phyloP scores from a whole-genome alignment of 495 filamentous ascomycete species.

The Mycothermus thermophilus region DNA sequence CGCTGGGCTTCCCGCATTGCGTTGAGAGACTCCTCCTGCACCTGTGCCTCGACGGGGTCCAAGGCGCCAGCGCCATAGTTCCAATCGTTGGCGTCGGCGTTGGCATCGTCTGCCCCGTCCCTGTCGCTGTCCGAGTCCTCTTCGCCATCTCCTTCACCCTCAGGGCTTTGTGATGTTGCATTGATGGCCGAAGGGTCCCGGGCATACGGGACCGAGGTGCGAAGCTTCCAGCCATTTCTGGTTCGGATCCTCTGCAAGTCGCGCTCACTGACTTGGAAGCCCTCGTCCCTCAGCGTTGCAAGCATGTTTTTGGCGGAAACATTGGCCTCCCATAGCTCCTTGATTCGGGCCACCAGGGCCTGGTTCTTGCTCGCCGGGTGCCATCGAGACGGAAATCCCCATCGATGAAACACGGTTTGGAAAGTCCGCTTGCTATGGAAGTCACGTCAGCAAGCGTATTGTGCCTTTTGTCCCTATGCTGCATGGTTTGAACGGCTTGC shows the following conservation, averaged over 20 bases:
- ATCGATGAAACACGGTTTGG: conserved; percentile 60
- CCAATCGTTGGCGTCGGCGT: conserved; percentile 4
- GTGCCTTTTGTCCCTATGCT: conserved; percentile 4
- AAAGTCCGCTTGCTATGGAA: conserved; percentile 52
- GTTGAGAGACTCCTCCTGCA: conserved; percentile 6
- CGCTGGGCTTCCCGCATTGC: conserved; percentile 30
- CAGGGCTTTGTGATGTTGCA: background rate
- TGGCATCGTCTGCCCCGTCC: conserved; percentile 11
- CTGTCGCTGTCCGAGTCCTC: background rate
- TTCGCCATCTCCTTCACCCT: conserved; percentile 20
- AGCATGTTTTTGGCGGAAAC: conserved; percentile 59
- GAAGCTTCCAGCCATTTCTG: conserved; percentile 49
- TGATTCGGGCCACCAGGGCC: conserved; percentile 49
- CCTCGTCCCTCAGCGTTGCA: conserved; percentile 47
- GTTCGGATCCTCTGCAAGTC: conserved; percentile 53
- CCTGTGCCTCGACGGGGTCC: conserved; percentile 1
- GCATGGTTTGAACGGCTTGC: conserved; percentile 6
- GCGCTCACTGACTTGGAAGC: conserved; percentile 54
- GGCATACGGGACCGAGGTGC: conserved; percentile 41
- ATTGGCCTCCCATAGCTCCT: conserved; percentile 66
- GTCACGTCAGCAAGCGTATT: too few relatives aligned
- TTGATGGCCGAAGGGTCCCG: background rate
- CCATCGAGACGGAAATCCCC: conserved; percentile 64
- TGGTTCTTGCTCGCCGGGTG: conserved; percentile 54
- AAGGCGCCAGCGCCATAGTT: background rate